Percentiles rank a stretch among this genome's conserved stretches.
phyloP scores from a whole-genome alignment of 2,329 filamentous ascomycete genomes.

The Botrytis byssoidea region DNA sequence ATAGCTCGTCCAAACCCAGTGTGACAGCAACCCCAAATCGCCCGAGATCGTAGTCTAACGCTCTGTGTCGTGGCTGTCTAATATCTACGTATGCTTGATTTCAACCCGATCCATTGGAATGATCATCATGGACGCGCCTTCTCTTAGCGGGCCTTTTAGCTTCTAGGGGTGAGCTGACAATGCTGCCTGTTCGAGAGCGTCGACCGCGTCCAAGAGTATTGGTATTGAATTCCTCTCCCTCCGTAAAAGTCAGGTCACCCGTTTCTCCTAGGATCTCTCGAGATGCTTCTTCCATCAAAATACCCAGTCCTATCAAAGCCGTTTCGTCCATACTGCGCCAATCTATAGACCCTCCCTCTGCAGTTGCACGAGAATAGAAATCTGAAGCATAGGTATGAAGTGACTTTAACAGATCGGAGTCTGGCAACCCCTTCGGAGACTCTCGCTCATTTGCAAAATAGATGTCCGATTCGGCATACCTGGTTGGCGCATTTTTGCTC shows the following conservation, averaged over 20 bases:
- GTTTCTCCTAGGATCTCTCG: constrained; percentile 59
- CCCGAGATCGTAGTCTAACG: constrained; percentile 10
- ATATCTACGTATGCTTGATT: constrained; percentile 4
- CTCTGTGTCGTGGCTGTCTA: constrained; percentile 15
- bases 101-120: constrained; percentile 8
- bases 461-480: constrained; percentile 69
- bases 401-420: constrained; percentile 66
- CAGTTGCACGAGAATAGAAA: constrained; percentile 53
- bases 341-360: constrained; percentile 38
- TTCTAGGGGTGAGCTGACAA: constrained; percentile 11
- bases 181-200: constrained; percentile 1
- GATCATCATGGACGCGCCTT: constrained; percentile 16
- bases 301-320: constrained; percentile 70
- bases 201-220: constrained; percentile 3
- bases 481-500: constrained; percentile 59
- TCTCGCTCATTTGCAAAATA: constrained; percentile 64
- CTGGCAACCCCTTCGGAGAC: constrained; percentile 57
- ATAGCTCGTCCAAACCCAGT: constrained; percentile 18
- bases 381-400: constrained; percentile 67
- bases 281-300: constrained; percentile 70
- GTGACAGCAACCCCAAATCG: constrained; percentile 13
- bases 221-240: constrained; percentile 43
- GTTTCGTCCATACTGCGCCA: constrained; percentile 73
- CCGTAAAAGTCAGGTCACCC: constrained; percentile 71
- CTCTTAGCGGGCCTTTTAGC: constrained; percentile 15